phyloP scores from a whole-genome alignment of 331 rosid species.

The Malus hybrid region DNA sequence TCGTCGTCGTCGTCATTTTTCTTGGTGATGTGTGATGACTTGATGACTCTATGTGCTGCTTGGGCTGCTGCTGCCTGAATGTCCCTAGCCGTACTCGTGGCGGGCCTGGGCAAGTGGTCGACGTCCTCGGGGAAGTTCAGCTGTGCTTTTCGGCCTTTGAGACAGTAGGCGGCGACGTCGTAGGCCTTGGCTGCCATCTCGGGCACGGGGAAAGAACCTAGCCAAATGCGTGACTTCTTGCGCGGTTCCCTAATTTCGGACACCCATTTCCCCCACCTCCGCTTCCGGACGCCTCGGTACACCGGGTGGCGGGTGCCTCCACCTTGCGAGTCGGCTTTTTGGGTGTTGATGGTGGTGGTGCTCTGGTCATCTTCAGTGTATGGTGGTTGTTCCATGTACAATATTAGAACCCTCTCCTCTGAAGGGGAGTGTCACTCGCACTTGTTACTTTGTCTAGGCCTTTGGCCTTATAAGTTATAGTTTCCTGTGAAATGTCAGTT shows the following conservation, averaged over 20 bases:
- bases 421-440: slow-evolving; percentile 4
- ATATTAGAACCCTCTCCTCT: not conserved
- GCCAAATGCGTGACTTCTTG: slow-evolving; percentile 80
- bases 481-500: not conserved
- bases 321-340: not conserved
- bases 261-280: slow-evolving; percentile 94
- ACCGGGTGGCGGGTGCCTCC: slow-evolving; percentile 61
- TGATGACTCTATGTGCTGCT: slow-evolving; percentile 37
- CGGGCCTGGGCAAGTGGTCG: slow-evolving; percentile 47
- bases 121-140: slow-evolving; percentile 78
- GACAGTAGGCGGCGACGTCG: slow-evolving; percentile 74
- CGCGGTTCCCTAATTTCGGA: slow-evolving; percentile 80
- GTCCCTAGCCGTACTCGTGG: slow-evolving; percentile 39
- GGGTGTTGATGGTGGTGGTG: not conserved
- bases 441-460: not conserved
- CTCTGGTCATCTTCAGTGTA: slow-evolving; percentile 25
- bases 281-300: slow-evolving; percentile 67
- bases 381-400: slow-evolving; percentile 38
- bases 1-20: not conserved
- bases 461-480: not conserved
- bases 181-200: slow-evolving; percentile 94
- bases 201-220: slow-evolving; percentile 74
- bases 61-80: slow-evolving; percentile 74
- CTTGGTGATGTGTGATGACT: not conserved
- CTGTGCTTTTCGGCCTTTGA: slow-evolving; percentile 66